A percentile compares a stretch with the other conserved stretches of the same genome.
Conservation (phyloP, 768 basidiomycete genomes). For the Russula ochroleuca region DNA sequence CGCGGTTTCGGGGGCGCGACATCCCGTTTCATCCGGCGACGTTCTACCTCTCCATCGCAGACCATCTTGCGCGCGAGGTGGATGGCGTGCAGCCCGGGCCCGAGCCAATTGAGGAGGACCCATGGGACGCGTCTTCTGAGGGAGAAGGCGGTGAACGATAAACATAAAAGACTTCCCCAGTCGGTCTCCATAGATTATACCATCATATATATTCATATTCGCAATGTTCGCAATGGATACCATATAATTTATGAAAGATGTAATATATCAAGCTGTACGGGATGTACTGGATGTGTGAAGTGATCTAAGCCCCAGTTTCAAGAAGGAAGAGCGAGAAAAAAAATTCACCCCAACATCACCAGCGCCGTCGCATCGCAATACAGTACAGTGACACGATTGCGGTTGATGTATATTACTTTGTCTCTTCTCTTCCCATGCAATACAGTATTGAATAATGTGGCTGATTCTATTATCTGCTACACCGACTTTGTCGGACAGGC, state of each 20-base stretch:
- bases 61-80: conserved; percentile 72
- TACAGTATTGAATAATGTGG: no score
- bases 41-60: conserved; percentile 82
- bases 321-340: background rate
- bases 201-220: conserved; percentile 10
- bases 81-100: conserved; percentile 46
- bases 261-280: background rate
- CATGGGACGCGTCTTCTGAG: conserved; percentile 29
- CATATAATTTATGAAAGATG: conserved; percentile 1
- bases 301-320: background rate
- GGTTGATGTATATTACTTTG: no score
- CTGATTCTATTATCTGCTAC: no score
- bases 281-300: background rate
- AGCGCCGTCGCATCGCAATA: no score
- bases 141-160: conserved; percentile 9
- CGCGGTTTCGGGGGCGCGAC: conserved; percentile 81
- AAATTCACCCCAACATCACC: no score
- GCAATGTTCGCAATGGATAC: conserved; percentile 7
- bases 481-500: no score
- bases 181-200: background rate
- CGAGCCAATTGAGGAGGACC: conserved; percentile 22
- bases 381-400: no score
- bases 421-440: no score
- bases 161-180: background rate
- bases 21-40: conserved; percentile 90